A percentile compares a stretch with the other conserved stretches of the same genome.
phyloP scores from a whole-genome alignment of 2,329 filamentous ascomycete genomes.

The Albifimbria verrucaria region DNA sequence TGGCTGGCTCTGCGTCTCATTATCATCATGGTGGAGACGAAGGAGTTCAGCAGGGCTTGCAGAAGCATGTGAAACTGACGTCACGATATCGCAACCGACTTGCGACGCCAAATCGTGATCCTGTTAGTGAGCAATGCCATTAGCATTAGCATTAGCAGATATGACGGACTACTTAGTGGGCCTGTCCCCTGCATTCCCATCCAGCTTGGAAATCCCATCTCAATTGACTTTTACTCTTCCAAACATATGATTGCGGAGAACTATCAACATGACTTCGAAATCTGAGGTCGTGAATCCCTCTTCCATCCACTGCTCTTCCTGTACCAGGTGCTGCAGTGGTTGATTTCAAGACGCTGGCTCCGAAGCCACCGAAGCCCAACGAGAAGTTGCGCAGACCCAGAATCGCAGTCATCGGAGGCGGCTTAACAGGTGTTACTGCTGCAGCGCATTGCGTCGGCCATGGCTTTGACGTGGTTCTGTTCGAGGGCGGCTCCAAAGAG shows the following conservation, averaged over 20 bases:
- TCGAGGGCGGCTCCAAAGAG: slow-evolving; percentile 66
- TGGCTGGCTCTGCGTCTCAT: neutral
- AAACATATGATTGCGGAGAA: neutral
- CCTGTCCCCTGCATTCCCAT: too few species aligned
- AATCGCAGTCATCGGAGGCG: slow-evolving; percentile 67
- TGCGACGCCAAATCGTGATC: slow-evolving; percentile 12
- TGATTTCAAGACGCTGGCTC: slow-evolving; percentile 64
- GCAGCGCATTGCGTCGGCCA: slow-evolving; percentile 82
- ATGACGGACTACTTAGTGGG: too few species aligned
- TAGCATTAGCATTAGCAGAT: too few species aligned
- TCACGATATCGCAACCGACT: slow-evolving; percentile 14
- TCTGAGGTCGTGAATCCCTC: slow-evolving; percentile 34
- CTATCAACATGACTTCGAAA: slow-evolving; percentile 26
- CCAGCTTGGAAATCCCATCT: too few species aligned
- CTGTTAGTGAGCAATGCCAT: too few species aligned
- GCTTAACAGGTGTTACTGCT: slow-evolving; percentile 72
- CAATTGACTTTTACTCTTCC: neutral
- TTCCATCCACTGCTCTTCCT: slow-evolving; percentile 57
- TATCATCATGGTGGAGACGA: slow-evolving; percentile 7
- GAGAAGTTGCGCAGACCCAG: slow-evolving; percentile 57
- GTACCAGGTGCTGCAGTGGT: slow-evolving; percentile 63
- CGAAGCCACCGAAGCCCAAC: slow-evolving; percentile 61
- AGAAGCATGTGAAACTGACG: slow-evolving; percentile 19
- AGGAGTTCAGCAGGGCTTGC: neutral
- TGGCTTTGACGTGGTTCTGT: slow-evolving; percentile 78